Base-by-base conservation (phyloP, 225 moss, liverwort and hornwort genomes). In the Bryum argenteum region DNA sequence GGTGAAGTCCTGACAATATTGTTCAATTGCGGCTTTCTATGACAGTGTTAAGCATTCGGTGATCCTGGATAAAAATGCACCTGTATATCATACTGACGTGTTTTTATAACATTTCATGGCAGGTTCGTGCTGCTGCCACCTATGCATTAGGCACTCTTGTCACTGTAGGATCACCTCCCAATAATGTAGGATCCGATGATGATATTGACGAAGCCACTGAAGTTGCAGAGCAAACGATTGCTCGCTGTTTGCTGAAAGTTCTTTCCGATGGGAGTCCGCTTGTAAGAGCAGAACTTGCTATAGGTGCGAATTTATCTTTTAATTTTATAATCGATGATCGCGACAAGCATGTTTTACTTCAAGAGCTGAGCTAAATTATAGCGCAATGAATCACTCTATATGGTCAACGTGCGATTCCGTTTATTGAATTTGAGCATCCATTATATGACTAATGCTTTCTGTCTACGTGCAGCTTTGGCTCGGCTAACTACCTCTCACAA, bases 91-190 rank as follows among this genome's bases (percentile, higher is more conserved):
- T 57, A 44, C 63, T 79, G 51, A 64, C 69, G 20, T 28, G n/a
- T n/a, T 59, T 19, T 54, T 20, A 50, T 19, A 2, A 33, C 5
- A 33, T 61, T 9, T 8, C 58, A 50, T 66, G 54, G 38, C 82
- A 97, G 97, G 97, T 97, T 81, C 91, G 97, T 55, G 92, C 97
- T 71, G 91, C 97, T 71, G 94, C 97, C 43, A 86, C 89, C 11
- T 97, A 88, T 82, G 94, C 97, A 17, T 74, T 97, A 79, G 97
- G 94, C 50, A 88, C 92, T 41, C 79, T 97, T 52, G 78, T 97
- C 48, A 90, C 76, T 71, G 86, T 89, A 62, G 75, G 72, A 45
- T 51, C 76, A 26, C 52, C 74, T 77, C 23, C 69, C 41, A 81
- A 70, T 65, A 58, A 66, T 54, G 53, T 51, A 19, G 77, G 59